Conservation (phyloP, 2,329 filamentous ascomycete genomes). For the Xylaria hypoxylon region DNA sequence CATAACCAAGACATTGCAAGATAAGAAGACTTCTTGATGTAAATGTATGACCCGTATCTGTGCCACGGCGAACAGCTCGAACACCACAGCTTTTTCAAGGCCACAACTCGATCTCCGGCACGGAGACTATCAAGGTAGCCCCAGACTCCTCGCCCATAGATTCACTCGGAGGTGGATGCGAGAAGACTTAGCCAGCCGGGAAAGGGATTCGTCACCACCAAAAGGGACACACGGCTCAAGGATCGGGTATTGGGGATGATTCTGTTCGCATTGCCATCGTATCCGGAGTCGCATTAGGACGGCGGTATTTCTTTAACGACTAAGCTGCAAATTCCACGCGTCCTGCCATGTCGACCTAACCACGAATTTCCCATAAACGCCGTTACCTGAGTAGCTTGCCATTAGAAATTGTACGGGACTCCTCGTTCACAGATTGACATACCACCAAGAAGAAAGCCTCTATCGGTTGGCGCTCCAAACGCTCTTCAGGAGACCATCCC, state of each 20-base stretch:
- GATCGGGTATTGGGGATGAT: slow-evolving; percentile 41
- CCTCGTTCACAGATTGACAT: slow-evolving; percentile 15
- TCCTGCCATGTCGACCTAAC: slow-evolving; percentile 48
- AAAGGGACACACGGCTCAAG: slow-evolving; percentile 26
- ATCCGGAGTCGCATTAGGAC: slow-evolving; percentile 40
- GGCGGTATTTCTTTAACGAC: slow-evolving; percentile 47
- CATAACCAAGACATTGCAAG: slow-evolving; percentile 7
- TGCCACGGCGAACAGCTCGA: slow-evolving; percentile 67
- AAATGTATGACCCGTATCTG: slow-evolving; percentile 74
- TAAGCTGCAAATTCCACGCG: slow-evolving; percentile 49
- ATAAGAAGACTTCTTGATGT: slow-evolving; percentile 17
- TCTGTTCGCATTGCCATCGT: slow-evolving; percentile 45
- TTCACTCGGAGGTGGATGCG: slow-evolving; percentile 57
- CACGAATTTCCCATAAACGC: slow-evolving; percentile 49
- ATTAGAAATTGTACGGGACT: slow-evolving; percentile 26
- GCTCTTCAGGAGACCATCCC: slow-evolving; percentile 95
- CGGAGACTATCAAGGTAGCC: slow-evolving; percentile 67
- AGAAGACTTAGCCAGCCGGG: slow-evolving; percentile 69
- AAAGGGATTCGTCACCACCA: slow-evolving; percentile 33
- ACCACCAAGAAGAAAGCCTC: slow-evolving; percentile 48
- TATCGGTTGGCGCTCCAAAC: slow-evolving; percentile 87
- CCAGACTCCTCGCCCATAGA: slow-evolving; percentile 65
- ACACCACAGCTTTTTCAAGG: slow-evolving; percentile 72
- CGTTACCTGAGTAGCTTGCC: slow-evolving; percentile 37
- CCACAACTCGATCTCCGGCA: slow-evolving; percentile 68